Evolutionary conservation across 345 rosid genomes (phyloP), one percentile per base, ranked within the genome.

Genomic region (Eucalyptus melliodora): DNA sequence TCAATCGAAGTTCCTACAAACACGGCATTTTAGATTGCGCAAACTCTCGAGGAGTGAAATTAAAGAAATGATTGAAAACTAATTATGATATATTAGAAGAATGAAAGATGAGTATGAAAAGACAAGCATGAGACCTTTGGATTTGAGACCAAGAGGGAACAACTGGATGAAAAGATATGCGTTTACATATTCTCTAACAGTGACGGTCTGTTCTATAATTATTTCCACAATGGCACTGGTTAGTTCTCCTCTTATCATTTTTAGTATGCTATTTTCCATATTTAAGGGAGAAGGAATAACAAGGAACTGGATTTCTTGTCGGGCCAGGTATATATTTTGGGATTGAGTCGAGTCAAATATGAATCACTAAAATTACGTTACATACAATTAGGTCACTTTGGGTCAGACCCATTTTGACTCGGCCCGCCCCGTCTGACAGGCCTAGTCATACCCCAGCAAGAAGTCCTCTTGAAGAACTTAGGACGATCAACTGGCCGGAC

Each of bases 301-400:
- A 7, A 65, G 5, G 21, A n/a, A 3, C 0, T 16, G 21, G 2
- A 65, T 65, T 65, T 17, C 40, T 15, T 0, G 0, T n/a, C 0
- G 2, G 11, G 40, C 37, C 11, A 3, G 1, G 0, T 65, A 65
- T 65, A 65, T 65, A 0, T n/a, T 8, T n/a, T 65, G 40, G 1
- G 2, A 65, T 14, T 7, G 19, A 16, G 40, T 65, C 3, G 10
- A 65, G 77, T 65, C 11, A 1, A 16, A n/a, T n/a, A 65, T n/a
- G 0, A 2, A 16, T 3, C 11, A 4, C 11, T 7, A 7, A 30
- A 30, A 30, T 65, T 65, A 15, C 0, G 19, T 31, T 30, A 30
- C 19, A 65, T 7, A 65, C 4, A 65, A 65, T 65, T n/a, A n/a
- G 0, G 19, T 65, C 72, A 16, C 17, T 65, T 65, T n/a, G 37